Evolutionary conservation across 257 asterid genomes (phyloP).

Genomic region (Przewalskia tangutica): DNA sequence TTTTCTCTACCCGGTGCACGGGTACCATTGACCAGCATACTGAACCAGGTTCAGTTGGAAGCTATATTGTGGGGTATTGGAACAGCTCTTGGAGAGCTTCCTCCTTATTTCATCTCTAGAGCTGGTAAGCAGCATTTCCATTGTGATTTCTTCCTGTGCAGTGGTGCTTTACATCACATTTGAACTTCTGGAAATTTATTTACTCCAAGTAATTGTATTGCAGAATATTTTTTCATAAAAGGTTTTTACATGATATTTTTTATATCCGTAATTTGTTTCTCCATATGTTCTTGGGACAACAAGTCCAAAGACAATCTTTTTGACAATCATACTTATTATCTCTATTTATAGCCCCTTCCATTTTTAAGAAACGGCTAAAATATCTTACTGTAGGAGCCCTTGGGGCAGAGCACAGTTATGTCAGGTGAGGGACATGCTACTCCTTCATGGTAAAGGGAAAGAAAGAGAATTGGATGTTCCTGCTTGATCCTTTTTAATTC

Average conservation of each 20-base stretch:
- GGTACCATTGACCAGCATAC: constrained; percentile 22
- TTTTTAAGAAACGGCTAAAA: not conserved
- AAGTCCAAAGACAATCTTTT: not conserved
- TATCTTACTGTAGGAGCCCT: not conserved
- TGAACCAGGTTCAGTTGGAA: constrained; percentile 26
- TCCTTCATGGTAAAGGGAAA: not conserved
- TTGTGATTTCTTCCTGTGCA: not conserved
- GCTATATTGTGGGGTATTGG: constrained; percentile 30
- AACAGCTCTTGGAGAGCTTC: constrained; percentile 33
- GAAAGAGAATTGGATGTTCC: not conserved
- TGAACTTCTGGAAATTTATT: not conserved
- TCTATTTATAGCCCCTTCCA: not conserved
- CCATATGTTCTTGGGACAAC: not conserved
- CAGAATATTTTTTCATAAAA: not conserved
- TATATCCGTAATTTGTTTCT: not conserved
- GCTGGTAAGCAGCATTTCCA: constrained; percentile 14
- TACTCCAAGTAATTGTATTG: not conserved
- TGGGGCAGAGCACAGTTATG: not conserved
- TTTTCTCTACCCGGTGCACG: constrained; percentile 14
- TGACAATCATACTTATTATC: not conserved
- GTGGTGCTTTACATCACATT: not conserved
- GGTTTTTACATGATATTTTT: not conserved
- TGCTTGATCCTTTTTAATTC: not conserved
- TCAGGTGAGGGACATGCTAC: not conserved
- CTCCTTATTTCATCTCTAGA: constrained; percentile 30